phyloP scores from a whole-genome alignment of 2,329 filamentous ascomycete genomes.

The Knoxdaviesia proteae region DNA sequence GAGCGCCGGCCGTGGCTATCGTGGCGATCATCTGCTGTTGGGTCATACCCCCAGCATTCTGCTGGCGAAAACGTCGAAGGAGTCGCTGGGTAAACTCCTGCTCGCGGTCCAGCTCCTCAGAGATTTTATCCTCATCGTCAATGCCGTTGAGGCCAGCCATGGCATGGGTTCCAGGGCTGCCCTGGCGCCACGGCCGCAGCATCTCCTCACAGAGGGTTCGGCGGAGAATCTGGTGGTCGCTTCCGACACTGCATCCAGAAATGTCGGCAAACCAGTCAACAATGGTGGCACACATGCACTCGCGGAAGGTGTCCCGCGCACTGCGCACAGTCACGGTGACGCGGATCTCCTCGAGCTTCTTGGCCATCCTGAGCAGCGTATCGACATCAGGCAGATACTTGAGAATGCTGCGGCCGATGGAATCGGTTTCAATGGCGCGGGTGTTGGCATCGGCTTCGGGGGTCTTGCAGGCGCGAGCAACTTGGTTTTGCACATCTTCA shows the following conservation, averaged over 20 bases:
- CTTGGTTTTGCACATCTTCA: conserved; percentile 72
- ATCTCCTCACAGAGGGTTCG: conserved; percentile 79
- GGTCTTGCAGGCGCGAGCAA: conserved; percentile 70
- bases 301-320: conserved; percentile 81
- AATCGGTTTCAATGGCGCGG: conserved; percentile 74
- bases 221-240: conserved; percentile 59
- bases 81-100: conserved; percentile 16
- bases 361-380: conserved; percentile 55
- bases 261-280: conserved; percentile 94
- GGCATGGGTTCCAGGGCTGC: conserved; percentile 64
- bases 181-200: conserved; percentile 67
- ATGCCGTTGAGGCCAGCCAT: conserved; percentile 59
- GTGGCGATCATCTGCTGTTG: conserved; percentile 5
- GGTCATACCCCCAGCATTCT: conserved; percentile 3
- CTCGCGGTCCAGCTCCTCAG: conserved; percentile 18
- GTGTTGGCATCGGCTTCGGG: conserved; percentile 45
- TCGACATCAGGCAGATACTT: conserved; percentile 54
- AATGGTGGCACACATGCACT: conserved; percentile 97
- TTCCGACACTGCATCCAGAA: conserved; percentile 65
- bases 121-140: conserved; percentile 56
- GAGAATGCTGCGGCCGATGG: conserved; percentile 69
- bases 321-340: conserved; percentile 90
- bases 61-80: conserved; percentile 11
- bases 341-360: conserved; percentile 83
- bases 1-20: background rate